Percentiles rank a stretch among this genome's conserved stretches.
These are phyloP conservation scores for Stemphylium lycopersici DNA, from an alignment of 2,329 filamentous ascomycete genomes.

Conservation along the genomic window DNA sequence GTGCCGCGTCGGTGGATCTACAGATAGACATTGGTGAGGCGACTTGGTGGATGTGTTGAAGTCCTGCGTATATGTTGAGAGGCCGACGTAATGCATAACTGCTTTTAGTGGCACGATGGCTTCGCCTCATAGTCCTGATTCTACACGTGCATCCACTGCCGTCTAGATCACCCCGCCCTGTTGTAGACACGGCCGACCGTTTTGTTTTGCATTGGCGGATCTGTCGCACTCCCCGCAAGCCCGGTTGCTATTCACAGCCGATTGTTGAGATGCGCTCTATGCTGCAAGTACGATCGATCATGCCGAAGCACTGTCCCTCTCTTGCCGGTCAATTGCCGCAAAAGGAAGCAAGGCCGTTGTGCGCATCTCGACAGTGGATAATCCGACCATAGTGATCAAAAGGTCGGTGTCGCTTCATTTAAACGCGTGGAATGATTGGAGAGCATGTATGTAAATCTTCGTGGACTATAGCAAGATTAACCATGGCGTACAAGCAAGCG, in stretches of 20 bases:
- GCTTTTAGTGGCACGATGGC: slow-evolving; percentile 8
- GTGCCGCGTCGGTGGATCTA: background rate
- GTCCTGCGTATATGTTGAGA: slow-evolving; percentile 2
- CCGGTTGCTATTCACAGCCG: slow-evolving; percentile 1
- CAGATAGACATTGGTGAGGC: background rate
- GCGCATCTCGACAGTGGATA: slow-evolving; percentile 10
- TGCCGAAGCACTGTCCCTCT: slow-evolving; percentile 11
- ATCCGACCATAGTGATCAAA: slow-evolving; percentile 5
- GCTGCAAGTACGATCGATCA: slow-evolving; percentile 19
- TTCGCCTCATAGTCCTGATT: background rate
- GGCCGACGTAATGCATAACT: slow-evolving; percentile 10
- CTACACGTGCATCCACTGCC: slow-evolving; percentile 1
- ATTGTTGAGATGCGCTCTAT: slow-evolving; percentile 25
- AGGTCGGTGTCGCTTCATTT: slow-evolving; percentile 3
- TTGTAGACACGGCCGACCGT: background rate
- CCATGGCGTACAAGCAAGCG: slow-evolving; percentile 6
- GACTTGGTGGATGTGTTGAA: background rate
- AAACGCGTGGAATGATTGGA: slow-evolving; percentile 10
- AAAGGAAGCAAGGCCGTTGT: slow-evolving; percentile 15
- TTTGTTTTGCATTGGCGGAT: background rate
- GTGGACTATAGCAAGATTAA: background rate
- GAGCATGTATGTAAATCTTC: background rate
- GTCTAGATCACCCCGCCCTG: background rate
- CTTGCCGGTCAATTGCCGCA: slow-evolving; percentile 9
- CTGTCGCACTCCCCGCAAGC: slow-evolving; percentile 6